Evolutionary conservation across 139 green algal genomes (phyloP).

Genomic region (Tetratostichococcus sp.): DNA sequence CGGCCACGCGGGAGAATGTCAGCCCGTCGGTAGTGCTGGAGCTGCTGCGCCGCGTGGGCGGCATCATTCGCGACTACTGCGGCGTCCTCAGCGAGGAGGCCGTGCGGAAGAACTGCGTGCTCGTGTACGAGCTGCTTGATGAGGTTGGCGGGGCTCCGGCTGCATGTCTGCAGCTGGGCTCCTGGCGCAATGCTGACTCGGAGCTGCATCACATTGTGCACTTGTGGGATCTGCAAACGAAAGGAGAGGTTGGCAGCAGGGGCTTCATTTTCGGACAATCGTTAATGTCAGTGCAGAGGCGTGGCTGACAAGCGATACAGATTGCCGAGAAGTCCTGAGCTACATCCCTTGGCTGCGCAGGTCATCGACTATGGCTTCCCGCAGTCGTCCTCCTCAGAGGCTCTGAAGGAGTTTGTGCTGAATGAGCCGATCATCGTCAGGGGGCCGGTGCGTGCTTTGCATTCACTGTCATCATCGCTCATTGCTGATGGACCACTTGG

Average conservation of each 20-base stretch:
- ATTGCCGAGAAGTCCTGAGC: too few species aligned
- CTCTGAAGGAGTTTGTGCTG: conserved; percentile 87
- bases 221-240: too few species aligned
- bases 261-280: too few species aligned
- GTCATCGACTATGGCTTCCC: conserved; percentile 82
- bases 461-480: too few species aligned
- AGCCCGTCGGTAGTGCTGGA: conserved; percentile 87
- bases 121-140: conserved; percentile 97
- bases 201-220: too few species aligned
- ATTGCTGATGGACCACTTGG: too few species aligned
- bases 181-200: too few species aligned
- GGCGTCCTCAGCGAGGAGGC: conserved; percentile 87
- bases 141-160: conserved; percentile 39
- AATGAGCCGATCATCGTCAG: conserved; percentile 82
- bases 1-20: conserved; percentile 85
- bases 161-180: too few species aligned
- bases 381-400: conserved; percentile 86
- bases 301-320: too few species aligned
- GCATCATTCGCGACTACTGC: conserved; percentile 88
- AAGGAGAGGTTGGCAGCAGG: too few species aligned
- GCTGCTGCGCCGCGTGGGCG: conserved; percentile 80
- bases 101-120: conserved; percentile 91
- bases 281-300: too few species aligned
- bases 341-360: too few species aligned
- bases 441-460: conserved; percentile 4